A percentile compares a stretch with the other conserved stretches of the same genome.
Evolutionary conservation across 2,329 filamentous ascomycete genomes (phyloP).

Genomic region (Colletotrichum cuscutae): DNA sequence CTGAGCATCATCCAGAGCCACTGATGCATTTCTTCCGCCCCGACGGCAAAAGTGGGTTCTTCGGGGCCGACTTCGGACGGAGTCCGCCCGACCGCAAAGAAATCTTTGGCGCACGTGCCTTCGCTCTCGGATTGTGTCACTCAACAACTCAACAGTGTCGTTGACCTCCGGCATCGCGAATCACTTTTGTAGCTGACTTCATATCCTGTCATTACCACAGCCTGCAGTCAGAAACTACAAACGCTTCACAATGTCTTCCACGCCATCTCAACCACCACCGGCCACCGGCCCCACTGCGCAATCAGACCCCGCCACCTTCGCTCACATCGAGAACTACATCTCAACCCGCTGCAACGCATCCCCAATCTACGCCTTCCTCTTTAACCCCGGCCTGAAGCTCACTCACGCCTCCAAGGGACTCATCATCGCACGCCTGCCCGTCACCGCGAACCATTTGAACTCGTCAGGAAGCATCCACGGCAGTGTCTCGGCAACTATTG

Average conservation of each 20-base stretch:
- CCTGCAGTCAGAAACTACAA: too few species aligned
- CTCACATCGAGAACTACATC: constrained; percentile 38
- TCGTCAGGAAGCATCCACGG: constrained; percentile 72
- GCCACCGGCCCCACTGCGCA: constrained; percentile 10
- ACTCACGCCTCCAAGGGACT: constrained; percentile 38
- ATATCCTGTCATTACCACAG: not conserved
- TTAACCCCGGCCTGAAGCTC: constrained; percentile 33
- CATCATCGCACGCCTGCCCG: constrained; percentile 35
- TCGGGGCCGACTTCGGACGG: constrained; percentile 25
- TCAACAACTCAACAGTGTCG: constrained; percentile 6
- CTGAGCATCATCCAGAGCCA: not conserved
- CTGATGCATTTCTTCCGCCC: not conserved
- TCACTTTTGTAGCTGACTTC: not conserved
- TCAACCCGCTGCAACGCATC: constrained; percentile 37
- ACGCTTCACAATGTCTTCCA: constrained; percentile 1
- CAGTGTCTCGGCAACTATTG: constrained; percentile 75
- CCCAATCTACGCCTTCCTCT: constrained; percentile 39
- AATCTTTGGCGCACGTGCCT: constrained; percentile 25
- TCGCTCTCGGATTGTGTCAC: constrained; percentile 9
- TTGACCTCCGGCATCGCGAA: not conserved
- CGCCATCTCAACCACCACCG: constrained; percentile 18
- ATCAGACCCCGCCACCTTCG: constrained; percentile 35
- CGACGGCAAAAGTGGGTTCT: not conserved
- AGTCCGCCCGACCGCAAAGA: constrained; percentile 20
- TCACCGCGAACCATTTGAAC: constrained; percentile 38